phyloP scores from a whole-genome alignment of 2,329 filamentous ascomycete genomes.

The Fusarium paranaense region DNA sequence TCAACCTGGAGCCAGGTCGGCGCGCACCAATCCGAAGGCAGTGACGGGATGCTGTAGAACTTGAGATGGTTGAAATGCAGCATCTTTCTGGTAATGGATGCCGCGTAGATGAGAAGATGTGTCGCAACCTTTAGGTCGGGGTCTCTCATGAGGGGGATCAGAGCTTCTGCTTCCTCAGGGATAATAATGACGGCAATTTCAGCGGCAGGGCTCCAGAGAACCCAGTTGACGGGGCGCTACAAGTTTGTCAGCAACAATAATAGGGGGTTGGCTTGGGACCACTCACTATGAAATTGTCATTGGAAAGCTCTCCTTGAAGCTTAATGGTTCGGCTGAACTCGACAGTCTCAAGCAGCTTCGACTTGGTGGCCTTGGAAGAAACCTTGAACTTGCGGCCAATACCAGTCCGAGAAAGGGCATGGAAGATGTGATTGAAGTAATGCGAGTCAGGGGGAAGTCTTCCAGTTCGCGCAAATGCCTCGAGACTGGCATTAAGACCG shows the following conservation, averaged over 20 bases:
- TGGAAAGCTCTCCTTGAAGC: constrained; percentile 31
- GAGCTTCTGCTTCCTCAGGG: constrained; percentile 69
- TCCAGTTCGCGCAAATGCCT: constrained; percentile 60
- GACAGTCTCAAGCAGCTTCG: constrained; percentile 47
- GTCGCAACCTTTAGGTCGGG: constrained; percentile 3
- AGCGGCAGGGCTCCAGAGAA: constrained; percentile 63
- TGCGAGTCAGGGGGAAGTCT: constrained; percentile 51
- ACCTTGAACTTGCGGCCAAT: constrained; percentile 51
- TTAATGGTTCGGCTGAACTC: constrained; percentile 42
- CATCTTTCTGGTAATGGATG: constrained; percentile 63
- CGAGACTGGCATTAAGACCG: constrained; percentile 61
- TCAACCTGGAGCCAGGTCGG: constrained; percentile 68
- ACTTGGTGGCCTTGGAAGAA: constrained; percentile 29
- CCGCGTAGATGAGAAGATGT: constrained; percentile 65
- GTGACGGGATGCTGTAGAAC: constrained; percentile 64
- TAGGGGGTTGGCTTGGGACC: neutral
- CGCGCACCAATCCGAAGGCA: constrained; percentile 57
- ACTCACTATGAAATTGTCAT: constrained; percentile 41
- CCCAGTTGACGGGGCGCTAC: constrained; percentile 66
- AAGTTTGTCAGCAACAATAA: constrained; percentile 10
- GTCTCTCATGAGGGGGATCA: constrained; percentile 59
- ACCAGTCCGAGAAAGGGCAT: constrained; percentile 42
- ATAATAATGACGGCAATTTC: constrained; percentile 67
- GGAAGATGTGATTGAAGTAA: constrained; percentile 54
- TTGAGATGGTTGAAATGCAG: constrained; percentile 66